A percentile compares a stretch with the other conserved stretches of the same genome.
Evolutionary conservation across 2,329 filamentous ascomycete genomes (phyloP).

Genomic region (Venturia pyrina): DNA sequence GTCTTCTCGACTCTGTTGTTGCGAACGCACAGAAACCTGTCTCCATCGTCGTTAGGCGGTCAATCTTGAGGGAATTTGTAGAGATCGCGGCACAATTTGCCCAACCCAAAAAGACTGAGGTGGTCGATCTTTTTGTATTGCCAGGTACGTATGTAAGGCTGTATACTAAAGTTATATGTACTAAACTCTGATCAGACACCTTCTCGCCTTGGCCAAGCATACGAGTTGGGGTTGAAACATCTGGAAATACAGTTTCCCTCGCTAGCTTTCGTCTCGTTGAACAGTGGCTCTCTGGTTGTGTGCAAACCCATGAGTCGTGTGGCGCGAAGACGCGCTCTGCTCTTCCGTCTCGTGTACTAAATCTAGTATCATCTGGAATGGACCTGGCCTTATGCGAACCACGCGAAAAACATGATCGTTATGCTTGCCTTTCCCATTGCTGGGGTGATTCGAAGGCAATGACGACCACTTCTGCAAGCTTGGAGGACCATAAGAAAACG

Average conservation of each 20-base stretch:
- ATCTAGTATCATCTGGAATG: neutral
- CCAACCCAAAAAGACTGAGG: neutral
- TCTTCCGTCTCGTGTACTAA: neutral
- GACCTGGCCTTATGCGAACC: slow-evolving; percentile 4
- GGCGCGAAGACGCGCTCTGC: neutral
- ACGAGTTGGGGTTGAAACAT: slow-evolving; percentile 2
- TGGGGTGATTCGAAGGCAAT: slow-evolving; percentile 14
- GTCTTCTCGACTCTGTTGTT: neutral
- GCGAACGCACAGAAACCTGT: neutral
- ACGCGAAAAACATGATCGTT: slow-evolving; percentile 4
- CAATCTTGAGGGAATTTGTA: slow-evolving; percentile 8
- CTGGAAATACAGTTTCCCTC: slow-evolving; percentile 10
- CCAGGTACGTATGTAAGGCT: neutral
- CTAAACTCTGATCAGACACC: neutral
- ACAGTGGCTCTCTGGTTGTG: neutral
- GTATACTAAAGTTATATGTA: neutral
- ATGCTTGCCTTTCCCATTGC: slow-evolving; percentile 15
- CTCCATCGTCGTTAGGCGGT: neutral
- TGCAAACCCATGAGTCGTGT: neutral
- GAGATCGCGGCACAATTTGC: neutral
- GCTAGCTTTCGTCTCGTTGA: neutral
- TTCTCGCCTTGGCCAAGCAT: slow-evolving; percentile 5
- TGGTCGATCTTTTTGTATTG: slow-evolving; percentile 6
- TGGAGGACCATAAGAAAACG: slow-evolving; percentile 9
- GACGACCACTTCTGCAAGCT: slow-evolving; percentile 11